Evolutionary conservation across 202 grass and related monocot genomes (phyloP).

Genomic region (Panicum virgatum): DNA sequence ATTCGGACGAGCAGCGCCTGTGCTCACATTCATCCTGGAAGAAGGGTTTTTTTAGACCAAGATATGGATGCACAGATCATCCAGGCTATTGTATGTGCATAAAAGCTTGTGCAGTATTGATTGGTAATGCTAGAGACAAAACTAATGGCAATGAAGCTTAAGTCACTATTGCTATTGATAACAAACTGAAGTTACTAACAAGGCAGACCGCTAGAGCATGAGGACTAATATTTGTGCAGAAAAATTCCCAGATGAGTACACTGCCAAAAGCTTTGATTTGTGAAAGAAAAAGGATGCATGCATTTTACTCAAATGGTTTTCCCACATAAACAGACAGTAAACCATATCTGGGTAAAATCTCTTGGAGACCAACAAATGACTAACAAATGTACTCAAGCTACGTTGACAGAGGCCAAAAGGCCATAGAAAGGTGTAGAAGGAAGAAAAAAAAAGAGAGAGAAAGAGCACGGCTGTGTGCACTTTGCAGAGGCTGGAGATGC

Average conservation of each 20-base stretch:
- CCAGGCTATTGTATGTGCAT: not conserved
- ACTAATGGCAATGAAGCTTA: not conserved
- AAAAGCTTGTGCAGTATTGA: not conserved
- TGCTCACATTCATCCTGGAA: constrained; percentile 78
- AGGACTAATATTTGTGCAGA: not conserved
- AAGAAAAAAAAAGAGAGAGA: not conserved
- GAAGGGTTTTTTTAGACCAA: not conserved
- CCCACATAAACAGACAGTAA: not conserved
- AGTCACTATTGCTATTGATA: not conserved
- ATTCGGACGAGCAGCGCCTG: constrained; percentile 91
- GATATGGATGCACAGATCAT: not conserved
- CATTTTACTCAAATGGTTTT: not conserved
- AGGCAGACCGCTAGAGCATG: not conserved
- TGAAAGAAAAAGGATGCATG: constrained; percentile 5
- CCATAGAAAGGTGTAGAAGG: not conserved
- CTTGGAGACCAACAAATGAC: not conserved
- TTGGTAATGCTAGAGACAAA: not conserved
- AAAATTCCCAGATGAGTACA: not conserved
- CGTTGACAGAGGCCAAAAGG: not conserved
- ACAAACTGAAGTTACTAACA: not conserved
- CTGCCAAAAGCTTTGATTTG: not conserved
- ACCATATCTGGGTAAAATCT: not conserved
- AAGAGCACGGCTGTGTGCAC: no score
- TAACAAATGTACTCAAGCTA: not conserved
- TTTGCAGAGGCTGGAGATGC: no score